A percentile compares a stretch with the other conserved stretches of the same genome.
Conservation (phyloP, 129 eudicot species). For the Helichrysum umbraculigerum region DNA sequence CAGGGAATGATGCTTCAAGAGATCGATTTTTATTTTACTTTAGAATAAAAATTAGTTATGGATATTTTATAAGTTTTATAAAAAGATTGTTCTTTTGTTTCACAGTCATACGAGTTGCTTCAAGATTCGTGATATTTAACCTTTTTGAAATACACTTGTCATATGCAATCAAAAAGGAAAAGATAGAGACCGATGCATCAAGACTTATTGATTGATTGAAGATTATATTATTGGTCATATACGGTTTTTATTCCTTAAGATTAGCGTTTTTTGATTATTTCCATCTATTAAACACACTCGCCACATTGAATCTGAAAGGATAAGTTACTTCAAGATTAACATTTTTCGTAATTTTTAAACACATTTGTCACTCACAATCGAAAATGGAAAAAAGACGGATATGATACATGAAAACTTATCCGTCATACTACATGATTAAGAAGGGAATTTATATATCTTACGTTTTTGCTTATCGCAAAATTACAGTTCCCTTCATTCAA, state of each 20-base stretch:
- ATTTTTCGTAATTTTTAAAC: background rate
- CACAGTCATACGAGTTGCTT: constrained; percentile 16
- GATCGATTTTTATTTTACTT: background rate
- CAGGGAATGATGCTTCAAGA: background rate
- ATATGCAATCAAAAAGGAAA: constrained; percentile 14
- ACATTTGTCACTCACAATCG: background rate
- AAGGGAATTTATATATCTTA: background rate
- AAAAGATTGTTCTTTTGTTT: constrained; percentile 21
- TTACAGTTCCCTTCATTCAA: background rate
- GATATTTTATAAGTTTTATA: background rate
- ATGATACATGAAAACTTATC: background rate
- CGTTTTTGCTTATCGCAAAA: too few relatives aligned
- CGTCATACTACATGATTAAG: too few relatives aligned
- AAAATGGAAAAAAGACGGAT: too few relatives aligned
- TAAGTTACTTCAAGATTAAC: background rate
- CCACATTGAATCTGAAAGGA: background rate
- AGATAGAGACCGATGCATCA: constrained; percentile 10
- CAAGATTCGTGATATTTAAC: constrained; percentile 23
- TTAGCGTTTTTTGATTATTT: background rate
- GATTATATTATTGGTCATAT: too few relatives aligned
- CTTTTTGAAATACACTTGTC: too few relatives aligned
- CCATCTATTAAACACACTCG: background rate
- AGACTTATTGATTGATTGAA: background rate
- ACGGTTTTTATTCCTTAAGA: background rate
- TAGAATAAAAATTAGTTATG: background rate